Evolutionary conservation across 2,329 filamentous ascomycete species (phyloP).

Genomic region (Fusarium aywerte): DNA sequence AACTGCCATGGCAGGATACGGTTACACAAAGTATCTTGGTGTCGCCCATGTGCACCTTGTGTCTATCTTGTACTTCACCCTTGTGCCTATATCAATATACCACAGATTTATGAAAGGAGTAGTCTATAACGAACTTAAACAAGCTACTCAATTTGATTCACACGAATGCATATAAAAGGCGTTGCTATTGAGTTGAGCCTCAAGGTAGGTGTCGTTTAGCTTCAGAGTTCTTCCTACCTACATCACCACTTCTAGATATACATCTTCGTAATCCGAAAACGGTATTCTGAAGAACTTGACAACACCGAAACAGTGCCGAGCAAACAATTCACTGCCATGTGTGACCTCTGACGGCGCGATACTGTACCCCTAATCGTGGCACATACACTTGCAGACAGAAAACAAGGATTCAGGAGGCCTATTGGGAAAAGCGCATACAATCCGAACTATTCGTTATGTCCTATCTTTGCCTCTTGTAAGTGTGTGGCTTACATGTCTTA

Average conservation of each 20-base stretch:
- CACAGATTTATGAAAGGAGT: neutral
- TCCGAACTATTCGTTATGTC: neutral
- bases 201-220: neutral
- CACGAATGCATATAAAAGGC: neutral
- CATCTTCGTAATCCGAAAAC: neutral
- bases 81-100: neutral
- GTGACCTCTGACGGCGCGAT: slow-evolving; percentile 18
- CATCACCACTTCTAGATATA: neutral
- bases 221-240: neutral
- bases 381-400: neutral
- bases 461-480: neutral
- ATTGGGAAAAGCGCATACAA: neutral
- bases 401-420: neutral
- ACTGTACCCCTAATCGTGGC: slow-evolving; percentile 10
- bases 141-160: neutral
- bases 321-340: slow-evolving; percentile 12
- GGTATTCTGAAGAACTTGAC: neutral
- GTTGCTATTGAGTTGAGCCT: neutral
- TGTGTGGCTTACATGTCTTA: neutral
- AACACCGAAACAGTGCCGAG: neutral
- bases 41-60: slow-evolving; percentile 1
- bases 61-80: slow-evolving; percentile 1
- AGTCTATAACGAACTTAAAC: neutral
- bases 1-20: slow-evolving; percentile 19
- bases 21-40: slow-evolving; percentile 15